phyloP scores from a whole-genome alignment of 2,329 filamentous ascomycete species.

The Aureobasidium pullulans region DNA sequence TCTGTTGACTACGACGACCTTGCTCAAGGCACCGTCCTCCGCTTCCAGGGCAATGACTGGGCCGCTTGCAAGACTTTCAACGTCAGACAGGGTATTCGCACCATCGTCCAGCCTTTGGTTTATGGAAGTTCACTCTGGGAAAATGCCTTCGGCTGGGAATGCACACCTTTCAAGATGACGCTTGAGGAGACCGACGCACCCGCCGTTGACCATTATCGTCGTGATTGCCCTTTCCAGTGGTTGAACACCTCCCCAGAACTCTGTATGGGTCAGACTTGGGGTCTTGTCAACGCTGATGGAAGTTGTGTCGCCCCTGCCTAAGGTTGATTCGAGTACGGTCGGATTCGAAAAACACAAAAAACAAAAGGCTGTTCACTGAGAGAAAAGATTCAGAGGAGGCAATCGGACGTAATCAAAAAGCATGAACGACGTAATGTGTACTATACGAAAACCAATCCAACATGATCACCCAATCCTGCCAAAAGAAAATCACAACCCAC shows the following conservation, averaged over 20 bases:
- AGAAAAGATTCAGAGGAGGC: too few relatives aligned
- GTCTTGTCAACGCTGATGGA: not conserved
- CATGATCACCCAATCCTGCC: too few relatives aligned
- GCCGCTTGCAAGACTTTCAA: not conserved
- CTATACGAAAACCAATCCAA: too few relatives aligned
- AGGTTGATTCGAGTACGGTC: not conserved
- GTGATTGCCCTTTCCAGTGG: constrained; percentile 21
- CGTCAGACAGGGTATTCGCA: not conserved
- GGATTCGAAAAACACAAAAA: too few relatives aligned
- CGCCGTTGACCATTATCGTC: constrained; percentile 21
- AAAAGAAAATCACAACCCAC: too few relatives aligned
- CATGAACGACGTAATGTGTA: too few relatives aligned
- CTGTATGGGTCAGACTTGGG: not conserved
- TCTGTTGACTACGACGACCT: not conserved
- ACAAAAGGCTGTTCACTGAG: too few relatives aligned
- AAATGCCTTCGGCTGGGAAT: not conserved
- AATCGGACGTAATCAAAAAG: too few relatives aligned
- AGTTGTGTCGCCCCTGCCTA: not conserved
- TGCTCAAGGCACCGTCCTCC: not conserved
- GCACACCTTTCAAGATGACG: not conserved
- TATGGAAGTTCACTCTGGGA: not conserved
- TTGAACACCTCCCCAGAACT: not conserved
- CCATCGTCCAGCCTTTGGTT: not conserved
- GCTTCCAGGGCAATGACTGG: not conserved
- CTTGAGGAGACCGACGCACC: not conserved